Evolutionary conservation across 2,329 filamentous ascomycete species (phyloP), one percentile per base, ranked within the genome.

Genomic region (Paecilomyces variotii): DNA sequence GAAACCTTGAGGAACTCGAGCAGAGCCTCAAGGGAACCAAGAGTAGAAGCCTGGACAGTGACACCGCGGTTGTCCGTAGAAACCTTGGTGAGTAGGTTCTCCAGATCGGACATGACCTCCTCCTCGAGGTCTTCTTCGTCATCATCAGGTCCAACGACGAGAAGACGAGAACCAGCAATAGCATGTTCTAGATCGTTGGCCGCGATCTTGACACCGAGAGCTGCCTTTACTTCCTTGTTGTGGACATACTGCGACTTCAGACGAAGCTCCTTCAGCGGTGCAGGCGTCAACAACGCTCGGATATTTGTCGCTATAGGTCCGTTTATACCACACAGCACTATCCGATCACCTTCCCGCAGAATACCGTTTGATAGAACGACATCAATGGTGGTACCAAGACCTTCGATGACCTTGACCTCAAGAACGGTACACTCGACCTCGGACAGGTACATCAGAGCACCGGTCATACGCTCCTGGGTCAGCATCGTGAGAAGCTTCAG

Each of bases 221-320:
- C 91, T 24, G 95, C 94, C 82, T 97, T 99, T 79, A 97, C 92
- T 75, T 96, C 91, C 80, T 99, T 97, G 81, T 99, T 97, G 81
- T 99, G 95, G 30, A 99, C 93, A 70, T 99, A 99, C 62, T 87
- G 84, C 2, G 92, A 96, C 79, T 97, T 97, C 68, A 99, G 85
- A 74, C 95, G 91, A 64, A 99, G 78, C 74, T 99, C 94, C 72
- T 91, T 94, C 72, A 99, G 86, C 61, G 91, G 90, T 10, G 91
- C 92, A 1, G 94, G 94, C 2, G 94, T 99, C 56, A 99, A 82
- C 27, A 99, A 83, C 12, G 94, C 95, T 78, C 94, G 86, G 68
- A 99, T 94, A 66, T 97, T 97, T 5, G 94, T 99, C 60, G 87
- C 85, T 72, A 99, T 99, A 56, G 91, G 87, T 28, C 95, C 94